Conservation (phyloP, 1,139 yeast species). For the Scheffersomyces illinoinensis region DNA sequence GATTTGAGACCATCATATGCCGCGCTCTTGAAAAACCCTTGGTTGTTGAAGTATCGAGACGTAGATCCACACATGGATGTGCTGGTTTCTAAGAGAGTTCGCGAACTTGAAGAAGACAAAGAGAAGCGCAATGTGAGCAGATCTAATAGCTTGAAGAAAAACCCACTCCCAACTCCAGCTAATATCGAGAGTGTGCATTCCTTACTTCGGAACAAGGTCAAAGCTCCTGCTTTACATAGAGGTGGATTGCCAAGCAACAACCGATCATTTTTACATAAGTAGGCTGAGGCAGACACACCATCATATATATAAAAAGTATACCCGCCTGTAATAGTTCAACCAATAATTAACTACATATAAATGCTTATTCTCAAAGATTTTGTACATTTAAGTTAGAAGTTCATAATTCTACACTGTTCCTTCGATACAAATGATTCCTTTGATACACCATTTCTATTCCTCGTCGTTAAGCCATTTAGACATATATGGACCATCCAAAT, state of each 20-base stretch:
- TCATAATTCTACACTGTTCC: background rate
- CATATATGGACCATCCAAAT: conserved; percentile 95
- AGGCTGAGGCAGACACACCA: background rate
- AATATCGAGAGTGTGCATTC: conserved; percentile 37
- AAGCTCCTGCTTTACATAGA: conserved; percentile 46
- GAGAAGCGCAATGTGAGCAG: conserved; percentile 14
- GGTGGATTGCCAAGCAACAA: conserved; percentile 30
- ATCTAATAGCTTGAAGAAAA: conserved; percentile 8
- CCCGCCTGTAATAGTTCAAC: background rate
- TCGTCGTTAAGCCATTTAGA: conserved; percentile 51
- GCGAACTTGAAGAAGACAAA: conserved; percentile 29
- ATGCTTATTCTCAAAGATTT: background rate
- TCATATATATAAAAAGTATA: background rate
- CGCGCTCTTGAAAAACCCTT: conserved; percentile 73
- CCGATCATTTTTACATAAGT: background rate
- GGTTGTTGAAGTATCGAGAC: conserved; percentile 60
- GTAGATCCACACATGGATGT: conserved; percentile 46
- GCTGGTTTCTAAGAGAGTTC: conserved; percentile 34
- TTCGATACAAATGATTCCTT: background rate
- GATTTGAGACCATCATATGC: conserved; percentile 81
- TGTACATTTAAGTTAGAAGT: background rate
- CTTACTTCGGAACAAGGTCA: conserved; percentile 38
- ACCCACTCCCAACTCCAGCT: conserved; percentile 13
- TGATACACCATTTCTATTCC: conserved; percentile 1
- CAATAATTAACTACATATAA: background rate